Evolutionary conservation across 345 rosid species (phyloP).

Genomic region (Moricandia arvensis): DNA sequence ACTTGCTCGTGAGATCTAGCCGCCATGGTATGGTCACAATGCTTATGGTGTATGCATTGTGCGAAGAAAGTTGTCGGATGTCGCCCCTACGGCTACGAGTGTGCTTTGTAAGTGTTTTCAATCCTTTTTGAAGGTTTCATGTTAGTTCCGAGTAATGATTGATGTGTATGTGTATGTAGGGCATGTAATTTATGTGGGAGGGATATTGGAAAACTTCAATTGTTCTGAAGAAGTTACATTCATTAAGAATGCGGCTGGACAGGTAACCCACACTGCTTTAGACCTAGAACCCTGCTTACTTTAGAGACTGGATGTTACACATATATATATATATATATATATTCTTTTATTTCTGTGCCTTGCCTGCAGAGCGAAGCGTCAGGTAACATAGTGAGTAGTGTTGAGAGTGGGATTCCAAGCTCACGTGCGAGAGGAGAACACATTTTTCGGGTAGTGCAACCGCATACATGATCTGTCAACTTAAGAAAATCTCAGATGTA

Average conservation of each 20-base stretch:
- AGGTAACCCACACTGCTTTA: neutral
- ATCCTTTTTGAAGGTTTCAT: neutral
- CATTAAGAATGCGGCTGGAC: neutral
- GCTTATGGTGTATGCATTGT: neutral
- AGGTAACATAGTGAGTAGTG: neutral
- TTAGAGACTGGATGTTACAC: too few relatives aligned
- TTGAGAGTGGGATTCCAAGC: neutral
- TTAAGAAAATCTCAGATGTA: constrained; percentile 2
- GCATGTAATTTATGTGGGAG: neutral
- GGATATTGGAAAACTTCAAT: neutral
- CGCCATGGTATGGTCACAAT: neutral
- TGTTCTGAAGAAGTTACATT: neutral
- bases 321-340: too few relatives aligned
- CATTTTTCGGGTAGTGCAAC: too few relatives aligned
- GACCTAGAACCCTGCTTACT: neutral
- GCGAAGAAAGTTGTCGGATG: neutral
- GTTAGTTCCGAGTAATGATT: too few relatives aligned
- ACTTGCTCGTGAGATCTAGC: too few relatives aligned
- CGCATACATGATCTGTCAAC: neutral
- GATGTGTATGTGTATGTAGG: neutral
- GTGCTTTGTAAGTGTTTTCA: neutral
- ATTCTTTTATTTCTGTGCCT: neutral
- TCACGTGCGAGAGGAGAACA: neutral
- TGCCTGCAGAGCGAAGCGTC: neutral
- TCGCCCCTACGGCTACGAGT: neutral